phyloP scores from a whole-genome alignment of 179 eudicot species.

The Drosera spatulata region DNA sequence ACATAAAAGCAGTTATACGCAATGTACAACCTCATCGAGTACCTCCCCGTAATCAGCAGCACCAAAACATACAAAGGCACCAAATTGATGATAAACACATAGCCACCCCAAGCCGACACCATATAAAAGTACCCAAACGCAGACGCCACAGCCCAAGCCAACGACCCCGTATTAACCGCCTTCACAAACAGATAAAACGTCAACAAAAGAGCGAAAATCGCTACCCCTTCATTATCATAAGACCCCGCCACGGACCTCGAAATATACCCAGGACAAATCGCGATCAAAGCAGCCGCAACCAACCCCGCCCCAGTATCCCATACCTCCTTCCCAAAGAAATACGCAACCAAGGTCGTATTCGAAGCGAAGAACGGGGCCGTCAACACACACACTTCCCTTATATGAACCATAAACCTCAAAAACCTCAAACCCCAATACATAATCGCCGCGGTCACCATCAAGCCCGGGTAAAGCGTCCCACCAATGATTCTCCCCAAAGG shows the following conservation, averaged over 20 bases:
- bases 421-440: conserved; percentile 61
- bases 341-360: conserved; percentile 84
- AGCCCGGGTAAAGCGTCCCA: conserved; percentile 65
- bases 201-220: conserved; percentile 75
- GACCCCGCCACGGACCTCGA: conserved; percentile 97
- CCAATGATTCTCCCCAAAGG: conserved; percentile 60
- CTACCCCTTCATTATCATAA: conserved; percentile 92
- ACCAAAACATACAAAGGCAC: conserved; percentile 84
- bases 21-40: conserved; percentile 81
- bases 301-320: conserved; percentile 97
- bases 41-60: conserved; percentile 79
- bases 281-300: conserved; percentile 83
- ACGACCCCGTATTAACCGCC: conserved; percentile 85
- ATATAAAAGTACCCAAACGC: conserved; percentile 90
- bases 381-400: conserved; percentile 87
- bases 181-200: conserved; percentile 90
- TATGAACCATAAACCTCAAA: conserved; percentile 70
- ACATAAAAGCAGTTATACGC: conserved; percentile 90
- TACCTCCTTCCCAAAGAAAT: conserved; percentile 90
- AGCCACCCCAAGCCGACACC: conserved; percentile 99
- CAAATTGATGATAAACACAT: conserved; percentile 88
- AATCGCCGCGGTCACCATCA: conserved; percentile 67
- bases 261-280: conserved; percentile 88
- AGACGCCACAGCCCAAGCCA: conserved; percentile 72
- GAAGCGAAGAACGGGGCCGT: conserved; percentile 95